phyloP scores from a whole-genome alignment of 805 yeast genomes.

The Wickerhamomyces strasburgensis region DNA sequence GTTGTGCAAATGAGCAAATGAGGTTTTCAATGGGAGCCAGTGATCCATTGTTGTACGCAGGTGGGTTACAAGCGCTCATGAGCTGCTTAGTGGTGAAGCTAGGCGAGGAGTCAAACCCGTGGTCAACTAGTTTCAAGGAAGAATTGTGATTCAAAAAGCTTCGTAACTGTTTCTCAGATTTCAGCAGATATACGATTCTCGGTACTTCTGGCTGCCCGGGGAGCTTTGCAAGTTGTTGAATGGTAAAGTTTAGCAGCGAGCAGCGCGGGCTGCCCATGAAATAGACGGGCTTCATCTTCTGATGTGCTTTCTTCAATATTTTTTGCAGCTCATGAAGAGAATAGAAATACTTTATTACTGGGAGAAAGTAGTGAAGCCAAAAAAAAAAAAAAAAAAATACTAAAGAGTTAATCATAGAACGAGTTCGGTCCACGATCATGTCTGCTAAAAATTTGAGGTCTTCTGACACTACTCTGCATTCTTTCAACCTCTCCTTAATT shows the following conservation, averaged over 20 bases:
- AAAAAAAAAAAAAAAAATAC: too few relatives aligned
- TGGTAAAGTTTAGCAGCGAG: conserved; percentile 34
- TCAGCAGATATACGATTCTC: conserved; percentile 36
- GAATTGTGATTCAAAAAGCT: conserved; percentile 38
- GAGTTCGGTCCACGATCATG: background rate
- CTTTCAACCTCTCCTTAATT: too few relatives aligned
- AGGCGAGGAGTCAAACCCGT: conserved; percentile 2
- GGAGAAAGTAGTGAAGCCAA: too few relatives aligned
- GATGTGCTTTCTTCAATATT: too few relatives aligned
- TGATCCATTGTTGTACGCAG: conserved; percentile 19
- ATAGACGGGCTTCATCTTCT: conserved; percentile 25
- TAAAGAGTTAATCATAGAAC: background rate
- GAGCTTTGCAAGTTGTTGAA: conserved; percentile 36
- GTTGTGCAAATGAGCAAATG: conserved; percentile 14
- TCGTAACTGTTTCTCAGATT: conserved; percentile 37
- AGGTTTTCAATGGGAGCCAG: conserved; percentile 18
- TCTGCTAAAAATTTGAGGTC: too few relatives aligned
- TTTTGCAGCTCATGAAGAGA: too few relatives aligned
- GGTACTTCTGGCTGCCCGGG: conserved; percentile 34
- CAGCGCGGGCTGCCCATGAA: conserved; percentile 38
- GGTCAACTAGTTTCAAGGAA: conserved; percentile 25
- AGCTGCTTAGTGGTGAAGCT: conserved; percentile 9
- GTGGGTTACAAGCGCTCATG: conserved; percentile 24
- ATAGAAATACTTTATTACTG: too few relatives aligned
- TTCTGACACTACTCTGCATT: too few relatives aligned